These are phyloP conservation scores for Bombardia bombarda DNA, from an alignment of 495 filamentous ascomycete species.

Conservation along the genomic window DNA sequence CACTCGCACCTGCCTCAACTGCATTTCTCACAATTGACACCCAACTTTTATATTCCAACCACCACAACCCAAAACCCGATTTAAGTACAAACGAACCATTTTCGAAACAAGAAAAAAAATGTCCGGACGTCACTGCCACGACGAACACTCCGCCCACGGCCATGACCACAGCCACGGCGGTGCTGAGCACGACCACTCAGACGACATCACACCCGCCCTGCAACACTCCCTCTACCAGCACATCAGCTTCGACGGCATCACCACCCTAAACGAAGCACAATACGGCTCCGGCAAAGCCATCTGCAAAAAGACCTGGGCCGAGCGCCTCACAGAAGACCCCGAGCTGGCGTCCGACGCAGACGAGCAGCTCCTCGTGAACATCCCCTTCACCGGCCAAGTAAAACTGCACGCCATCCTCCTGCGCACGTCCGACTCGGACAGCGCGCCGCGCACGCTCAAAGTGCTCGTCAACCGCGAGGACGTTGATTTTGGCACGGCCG, in stretches of 20 bases:
- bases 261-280: constrained; percentile 72
- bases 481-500: constrained; percentile 72
- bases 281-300: constrained; percentile 63
- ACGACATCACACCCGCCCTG: constrained; percentile 83
- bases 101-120: constrained; percentile 20
- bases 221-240: constrained; percentile 84
- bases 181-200: constrained; percentile 65
- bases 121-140: constrained; percentile 35
- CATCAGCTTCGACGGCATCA: constrained; percentile 79
- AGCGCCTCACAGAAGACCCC: constrained; percentile 61
- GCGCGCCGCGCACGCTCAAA: constrained; percentile 75
- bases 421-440: constrained; percentile 59
- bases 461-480: constrained; percentile 79
- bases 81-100: background rate
- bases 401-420: constrained; percentile 84
- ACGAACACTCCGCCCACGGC: constrained; percentile 32
- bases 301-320: constrained; percentile 83
- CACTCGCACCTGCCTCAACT: too few species aligned
- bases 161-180: constrained; percentile 19
- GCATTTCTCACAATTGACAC: too few species aligned
- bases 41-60: background rate
- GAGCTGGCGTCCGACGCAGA: constrained; percentile 80
- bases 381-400: constrained; percentile 90
- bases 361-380: constrained; percentile 84
- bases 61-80: background rate